Evolutionary conservation across 2,329 filamentous ascomycete genomes (phyloP).

Genomic region (Aspergillus felis): DNA sequence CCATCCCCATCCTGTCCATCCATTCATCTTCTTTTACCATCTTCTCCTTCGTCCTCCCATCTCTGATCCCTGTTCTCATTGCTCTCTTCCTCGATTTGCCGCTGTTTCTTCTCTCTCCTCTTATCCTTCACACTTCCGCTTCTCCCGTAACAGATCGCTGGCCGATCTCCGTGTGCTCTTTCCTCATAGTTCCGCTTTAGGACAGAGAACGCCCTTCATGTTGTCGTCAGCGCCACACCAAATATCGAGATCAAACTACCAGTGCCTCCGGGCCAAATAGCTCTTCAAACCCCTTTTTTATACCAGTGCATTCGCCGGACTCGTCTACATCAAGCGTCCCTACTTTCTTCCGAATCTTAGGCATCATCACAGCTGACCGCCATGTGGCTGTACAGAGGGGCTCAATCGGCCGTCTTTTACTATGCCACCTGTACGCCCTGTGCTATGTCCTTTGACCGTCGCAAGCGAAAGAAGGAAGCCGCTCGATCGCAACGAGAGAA

Average conservation of each 20-base stretch:
- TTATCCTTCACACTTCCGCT: slow-evolving; percentile 2
- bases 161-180: slow-evolving; percentile 21
- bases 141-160: slow-evolving; percentile 20
- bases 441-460: slow-evolving; percentile 63
- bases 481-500: slow-evolving; percentile 65
- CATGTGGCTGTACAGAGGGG: slow-evolving; percentile 48
- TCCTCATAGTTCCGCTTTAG: slow-evolving; percentile 4
- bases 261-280: slow-evolving; percentile 20
- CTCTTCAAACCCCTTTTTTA: slow-evolving; percentile 15
- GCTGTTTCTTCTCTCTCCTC: slow-evolving; percentile 1
- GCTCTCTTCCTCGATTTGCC: slow-evolving; percentile 2
- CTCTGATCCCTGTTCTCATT: neutral
- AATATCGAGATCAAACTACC: slow-evolving; percentile 20
- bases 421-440: slow-evolving; percentile 56
- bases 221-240: slow-evolving; percentile 25
- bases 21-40: neutral
- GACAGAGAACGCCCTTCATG: slow-evolving; percentile 31
- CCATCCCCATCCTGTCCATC: neutral
- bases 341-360: slow-evolving; percentile 4
- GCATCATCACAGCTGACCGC: slow-evolving; percentile 14
- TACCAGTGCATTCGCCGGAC: neutral
- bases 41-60: neutral
- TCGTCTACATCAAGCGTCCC: slow-evolving; percentile 1
- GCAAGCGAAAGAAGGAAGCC: slow-evolving; percentile 67
- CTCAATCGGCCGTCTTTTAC: slow-evolving; percentile 49